Percentiles rank a stretch among this genome's conserved stretches.
Evolutionary conservation across 768 basidiomycete genomes (phyloP).

Genomic region (Termitomyces sp.): DNA sequence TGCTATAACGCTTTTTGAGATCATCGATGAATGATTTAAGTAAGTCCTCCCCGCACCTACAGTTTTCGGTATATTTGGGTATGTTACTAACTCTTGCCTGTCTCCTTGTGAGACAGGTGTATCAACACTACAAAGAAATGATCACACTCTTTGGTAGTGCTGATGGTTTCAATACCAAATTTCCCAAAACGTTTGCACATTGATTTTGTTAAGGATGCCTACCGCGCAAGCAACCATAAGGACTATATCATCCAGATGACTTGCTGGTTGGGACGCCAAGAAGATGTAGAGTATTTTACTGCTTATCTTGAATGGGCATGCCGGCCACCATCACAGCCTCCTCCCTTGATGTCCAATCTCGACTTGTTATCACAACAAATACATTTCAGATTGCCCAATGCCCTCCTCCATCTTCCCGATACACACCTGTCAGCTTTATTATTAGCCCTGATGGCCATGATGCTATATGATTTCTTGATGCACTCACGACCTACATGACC

Average conservation of each 20-base stretch:
- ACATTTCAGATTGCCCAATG: neutral
- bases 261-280: constrained; percentile 30
- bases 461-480: neutral
- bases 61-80: too few relatives aligned
- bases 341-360: neutral
- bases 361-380: neutral
- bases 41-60: too few relatives aligned
- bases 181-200: constrained; percentile 38
- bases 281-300: constrained; percentile 22
- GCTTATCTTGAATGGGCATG: constrained; percentile 27
- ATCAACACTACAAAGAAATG: constrained; percentile 26
- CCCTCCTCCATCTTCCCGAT: neutral
- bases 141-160: constrained; percentile 26
- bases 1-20: too few relatives aligned
- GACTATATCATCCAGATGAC: constrained; percentile 36
- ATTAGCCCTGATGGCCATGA: constrained; percentile 3
- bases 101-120: too few relatives aligned
- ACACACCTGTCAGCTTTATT: constrained; percentile 15
- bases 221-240: constrained; percentile 24
- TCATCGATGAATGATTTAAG: too few relatives aligned
- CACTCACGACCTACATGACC: neutral
- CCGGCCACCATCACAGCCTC: neutral
- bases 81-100: too few relatives aligned
- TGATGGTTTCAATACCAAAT: constrained; percentile 33
- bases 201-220: constrained; percentile 34